phyloP scores from a whole-genome alignment of 495 filamentous ascomycete species.

The Tuber borchii region DNA sequence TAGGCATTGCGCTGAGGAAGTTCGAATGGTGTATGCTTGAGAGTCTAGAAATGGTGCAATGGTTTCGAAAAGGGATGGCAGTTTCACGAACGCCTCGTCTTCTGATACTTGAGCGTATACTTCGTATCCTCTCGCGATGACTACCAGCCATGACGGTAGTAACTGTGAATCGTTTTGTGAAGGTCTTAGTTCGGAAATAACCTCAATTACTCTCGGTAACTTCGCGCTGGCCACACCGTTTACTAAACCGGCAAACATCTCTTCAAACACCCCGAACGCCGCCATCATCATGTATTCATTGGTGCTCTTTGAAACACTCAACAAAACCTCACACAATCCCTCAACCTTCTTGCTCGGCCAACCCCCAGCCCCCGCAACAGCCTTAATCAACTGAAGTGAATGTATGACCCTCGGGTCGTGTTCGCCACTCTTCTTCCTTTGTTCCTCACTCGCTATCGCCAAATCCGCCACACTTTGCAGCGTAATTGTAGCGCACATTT shows the following conservation, averaged over 20 bases:
- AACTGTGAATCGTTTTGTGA: slow-evolving; percentile 86
- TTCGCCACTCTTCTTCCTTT: slow-evolving; percentile 63
- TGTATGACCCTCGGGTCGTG: slow-evolving; percentile 83
- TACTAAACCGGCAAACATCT: slow-evolving; percentile 78
- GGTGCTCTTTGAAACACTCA: slow-evolving; percentile 75
- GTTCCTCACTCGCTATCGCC: slow-evolving; percentile 55
- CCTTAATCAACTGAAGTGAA: slow-evolving; percentile 81
- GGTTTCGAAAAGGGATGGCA: slow-evolving; percentile 72
- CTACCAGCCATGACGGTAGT: slow-evolving; percentile 91
- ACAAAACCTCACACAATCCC: slow-evolving; percentile 75
- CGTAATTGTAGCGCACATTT: slow-evolving; percentile 90
- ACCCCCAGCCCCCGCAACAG: slow-evolving; percentile 79
- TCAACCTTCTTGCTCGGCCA: slow-evolving; percentile 98
- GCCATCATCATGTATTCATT: slow-evolving; percentile 94
- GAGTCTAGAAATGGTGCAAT: slow-evolving; percentile 75
- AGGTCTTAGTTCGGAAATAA: slow-evolving; percentile 80
- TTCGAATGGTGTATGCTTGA: slow-evolving; percentile 79
- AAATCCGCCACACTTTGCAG: slow-evolving; percentile 67
- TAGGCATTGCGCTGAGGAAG: slow-evolving; percentile 89
- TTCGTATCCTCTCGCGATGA: slow-evolving; percentile 87
- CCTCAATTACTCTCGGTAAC: slow-evolving; percentile 77
- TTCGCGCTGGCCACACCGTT: slow-evolving; percentile 80
- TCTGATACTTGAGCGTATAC: slow-evolving; percentile 79
- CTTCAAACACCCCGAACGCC: slow-evolving; percentile 93
- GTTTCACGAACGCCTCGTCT: slow-evolving; percentile 78